Evolutionary conservation across 2,329 filamentous ascomycete species (phyloP).

Genomic region (Phaeosphaeriaceae sp.): DNA sequence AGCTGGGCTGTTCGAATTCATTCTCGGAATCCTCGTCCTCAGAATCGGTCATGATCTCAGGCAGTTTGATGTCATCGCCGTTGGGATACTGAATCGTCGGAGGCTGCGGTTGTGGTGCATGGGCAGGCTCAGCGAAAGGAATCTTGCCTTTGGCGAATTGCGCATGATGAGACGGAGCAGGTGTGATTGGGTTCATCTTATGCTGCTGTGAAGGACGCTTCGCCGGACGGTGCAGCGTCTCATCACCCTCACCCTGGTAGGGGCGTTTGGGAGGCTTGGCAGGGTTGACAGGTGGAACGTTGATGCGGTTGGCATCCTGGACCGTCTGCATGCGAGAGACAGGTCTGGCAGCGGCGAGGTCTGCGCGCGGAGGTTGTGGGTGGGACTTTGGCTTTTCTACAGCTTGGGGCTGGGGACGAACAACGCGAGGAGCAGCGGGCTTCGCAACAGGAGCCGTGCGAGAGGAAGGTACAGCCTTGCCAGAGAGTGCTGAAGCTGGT

Average conservation of each 20-base stretch:
- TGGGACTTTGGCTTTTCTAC: constrained; percentile 71
- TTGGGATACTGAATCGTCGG: constrained; percentile 80
- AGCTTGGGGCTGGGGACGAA: constrained; percentile 52
- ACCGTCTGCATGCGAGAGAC: constrained; percentile 67
- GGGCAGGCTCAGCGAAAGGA: constrained; percentile 77
- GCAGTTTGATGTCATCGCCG: constrained; percentile 88
- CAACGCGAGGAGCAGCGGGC: constrained; percentile 32
- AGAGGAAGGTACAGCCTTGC: constrained; percentile 25
- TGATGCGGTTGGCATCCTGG: constrained; percentile 65
- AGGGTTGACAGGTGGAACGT: constrained; percentile 64
- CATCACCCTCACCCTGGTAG: constrained; percentile 73
- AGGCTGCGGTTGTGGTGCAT: constrained; percentile 55
- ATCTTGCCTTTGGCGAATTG: constrained; percentile 86
- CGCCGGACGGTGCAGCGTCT: constrained; percentile 57
- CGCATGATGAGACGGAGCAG: constrained; percentile 62
- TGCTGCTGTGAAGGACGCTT: constrained; percentile 49
- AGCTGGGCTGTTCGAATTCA: constrained; percentile 73
- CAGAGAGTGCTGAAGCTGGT: constrained; percentile 39
- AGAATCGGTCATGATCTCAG: constrained; percentile 94
- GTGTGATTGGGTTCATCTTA: constrained; percentile 54
- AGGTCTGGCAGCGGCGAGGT: constrained; percentile 59
- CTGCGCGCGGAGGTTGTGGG: constrained; percentile 51
- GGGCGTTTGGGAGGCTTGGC: constrained; percentile 79
- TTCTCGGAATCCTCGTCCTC: constrained; percentile 80
- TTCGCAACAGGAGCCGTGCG: constrained; percentile 32